A percentile compares a stretch with the other conserved stretches of the same genome.
These are phyloP conservation scores for Russula compacta DNA, from an alignment of 768 basidiomycete genomes.

Conservation along the genomic window DNA sequence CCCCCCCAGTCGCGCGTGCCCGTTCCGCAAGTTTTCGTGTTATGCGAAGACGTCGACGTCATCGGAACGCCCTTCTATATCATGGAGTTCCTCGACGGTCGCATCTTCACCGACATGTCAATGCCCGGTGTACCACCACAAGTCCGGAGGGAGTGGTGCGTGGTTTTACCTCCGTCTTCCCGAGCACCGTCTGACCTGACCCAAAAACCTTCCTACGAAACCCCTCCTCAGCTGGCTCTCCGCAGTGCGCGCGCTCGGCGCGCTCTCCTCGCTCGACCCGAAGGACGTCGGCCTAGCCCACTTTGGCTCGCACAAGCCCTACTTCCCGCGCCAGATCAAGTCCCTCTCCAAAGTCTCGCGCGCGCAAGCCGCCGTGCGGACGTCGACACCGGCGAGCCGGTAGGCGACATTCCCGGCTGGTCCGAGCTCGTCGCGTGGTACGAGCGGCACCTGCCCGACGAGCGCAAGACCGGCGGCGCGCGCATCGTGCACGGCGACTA, in stretches of 20 bases:
- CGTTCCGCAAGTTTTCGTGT: constrained; percentile 71
- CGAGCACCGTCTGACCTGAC: not conserved
- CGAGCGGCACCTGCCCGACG: constrained; percentile 61
- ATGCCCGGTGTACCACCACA: constrained; percentile 59
- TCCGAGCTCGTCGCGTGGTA: constrained; percentile 74
- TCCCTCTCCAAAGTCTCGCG: constrained; percentile 74
- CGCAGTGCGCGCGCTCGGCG: constrained; percentile 60
- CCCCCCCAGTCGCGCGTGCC: constrained; percentile 52
- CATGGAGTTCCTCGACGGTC: constrained; percentile 92
- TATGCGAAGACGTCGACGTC: constrained; percentile 71
- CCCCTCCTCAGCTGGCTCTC: constrained; percentile 59
- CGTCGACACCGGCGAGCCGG: constrained; percentile 46
- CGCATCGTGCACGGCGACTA: constrained; percentile 98
- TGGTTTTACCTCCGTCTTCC: not conserved
- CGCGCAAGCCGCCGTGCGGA: constrained; percentile 68
- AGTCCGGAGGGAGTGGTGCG: constrained; percentile 66
- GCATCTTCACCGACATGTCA: constrained; percentile 82
- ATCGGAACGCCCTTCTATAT: constrained; percentile 91
- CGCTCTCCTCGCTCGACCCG: constrained; percentile 58
- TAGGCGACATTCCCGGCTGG: constrained; percentile 70
- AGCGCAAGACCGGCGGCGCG: constrained; percentile 61
- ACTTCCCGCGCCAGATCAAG: constrained; percentile 92
- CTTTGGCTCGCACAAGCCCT: constrained; percentile 68
- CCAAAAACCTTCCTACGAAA: not conserved
- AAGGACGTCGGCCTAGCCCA: constrained; percentile 52